Base-by-base conservation (phyloP, 352 stramenopile genomes). In the Phytopythium mirpurense region DNA sequence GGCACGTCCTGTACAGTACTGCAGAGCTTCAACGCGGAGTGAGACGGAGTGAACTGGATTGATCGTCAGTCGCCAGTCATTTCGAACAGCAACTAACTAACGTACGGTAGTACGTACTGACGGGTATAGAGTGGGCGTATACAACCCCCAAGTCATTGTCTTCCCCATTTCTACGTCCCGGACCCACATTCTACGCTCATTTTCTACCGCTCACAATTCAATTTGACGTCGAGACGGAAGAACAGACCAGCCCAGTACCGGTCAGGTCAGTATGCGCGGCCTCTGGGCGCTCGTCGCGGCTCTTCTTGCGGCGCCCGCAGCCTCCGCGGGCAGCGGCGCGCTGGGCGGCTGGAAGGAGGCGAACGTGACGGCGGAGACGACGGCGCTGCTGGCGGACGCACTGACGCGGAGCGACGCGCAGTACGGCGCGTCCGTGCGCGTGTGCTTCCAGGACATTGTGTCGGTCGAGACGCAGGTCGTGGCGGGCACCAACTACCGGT, bases 391-490 rank as follows among this genome's bases (percentile, higher is more conserved):
- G 42, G 19, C 18, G 23, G 14, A 52, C 12, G 68, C 71, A 31
- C 60, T 81, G 34, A 58, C 40, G 27, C 47, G 23, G n/a, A 14
- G 35, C 31, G 47, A 32, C 47, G 34, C 16, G 10, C 29, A 36
- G 19, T 54, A 54, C 34, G 62, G 67, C 32, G 42, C 54, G 40
- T 14, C 26, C 40, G 24, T 26, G 47, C 70, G 71, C 45, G 58
- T 84, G 54, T 79, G 70, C 51, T 66, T 73, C 35, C 59, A 48
- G 43, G 59, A 78, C 51, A 48, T 80, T 51, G 49, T 66, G 49
- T 69, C 58, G 38, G 49, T 76, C 29, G 49, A 47, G 23, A 56
- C 45, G 52, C 67, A 75, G 47, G 63, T 71, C 21, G 66, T 71
- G 19, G 59, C 58, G 23, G 66, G 66, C 35, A 67, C 45, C 44